Evolutionary conservation across 1,284 basidiomycete species (phyloP).

Genomic region (Jaminaea rosea): DNA sequence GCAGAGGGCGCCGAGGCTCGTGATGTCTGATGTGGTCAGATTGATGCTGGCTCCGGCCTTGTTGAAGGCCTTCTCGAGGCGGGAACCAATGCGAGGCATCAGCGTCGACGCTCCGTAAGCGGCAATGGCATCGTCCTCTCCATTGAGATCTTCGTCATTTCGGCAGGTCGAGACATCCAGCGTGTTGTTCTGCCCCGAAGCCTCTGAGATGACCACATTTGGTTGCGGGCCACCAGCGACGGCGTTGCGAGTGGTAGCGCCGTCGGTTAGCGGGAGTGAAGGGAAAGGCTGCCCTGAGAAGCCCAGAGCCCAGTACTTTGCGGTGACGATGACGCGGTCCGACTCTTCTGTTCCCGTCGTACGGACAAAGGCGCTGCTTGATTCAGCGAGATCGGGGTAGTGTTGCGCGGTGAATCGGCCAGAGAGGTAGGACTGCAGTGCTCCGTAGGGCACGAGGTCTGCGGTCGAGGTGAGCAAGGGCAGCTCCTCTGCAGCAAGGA

Average conservation of each 20-base stretch:
- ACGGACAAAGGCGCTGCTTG: conserved; percentile 7
- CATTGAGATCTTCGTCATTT: conserved; percentile 1
- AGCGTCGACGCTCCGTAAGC: conserved; percentile 11
- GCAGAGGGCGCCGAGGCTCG: conserved; percentile 11
- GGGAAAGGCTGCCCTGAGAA: conserved; percentile 11
- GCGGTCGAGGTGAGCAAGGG: conserved; percentile 1
- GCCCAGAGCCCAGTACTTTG: conserved; percentile 14
- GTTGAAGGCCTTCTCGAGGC: conserved; percentile 5
- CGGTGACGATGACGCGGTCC: conserved; percentile 18
- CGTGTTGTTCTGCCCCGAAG: conserved; percentile 13
- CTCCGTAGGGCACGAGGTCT: conserved; percentile 13
- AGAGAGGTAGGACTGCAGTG: conserved; percentile 16
- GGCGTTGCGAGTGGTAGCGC: background rate
- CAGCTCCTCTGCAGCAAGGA: conserved; percentile 6
- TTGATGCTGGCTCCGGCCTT: conserved; percentile 5
- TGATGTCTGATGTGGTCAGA: conserved; percentile 10
- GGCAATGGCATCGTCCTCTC: conserved; percentile 8
- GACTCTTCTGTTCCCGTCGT: conserved; percentile 7
- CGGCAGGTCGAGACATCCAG: conserved; percentile 15
- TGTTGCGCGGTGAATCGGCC: conserved; percentile 6
- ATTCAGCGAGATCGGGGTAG: conserved; percentile 5
- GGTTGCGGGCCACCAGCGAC: conserved; percentile 3
- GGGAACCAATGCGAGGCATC: conserved; percentile 7
- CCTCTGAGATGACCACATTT: conserved; percentile 13
- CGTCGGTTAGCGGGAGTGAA: background rate